Evolutionary conservation across 78 protist species (phyloP).

Genomic region (Chrysochromulina parva): DNA sequence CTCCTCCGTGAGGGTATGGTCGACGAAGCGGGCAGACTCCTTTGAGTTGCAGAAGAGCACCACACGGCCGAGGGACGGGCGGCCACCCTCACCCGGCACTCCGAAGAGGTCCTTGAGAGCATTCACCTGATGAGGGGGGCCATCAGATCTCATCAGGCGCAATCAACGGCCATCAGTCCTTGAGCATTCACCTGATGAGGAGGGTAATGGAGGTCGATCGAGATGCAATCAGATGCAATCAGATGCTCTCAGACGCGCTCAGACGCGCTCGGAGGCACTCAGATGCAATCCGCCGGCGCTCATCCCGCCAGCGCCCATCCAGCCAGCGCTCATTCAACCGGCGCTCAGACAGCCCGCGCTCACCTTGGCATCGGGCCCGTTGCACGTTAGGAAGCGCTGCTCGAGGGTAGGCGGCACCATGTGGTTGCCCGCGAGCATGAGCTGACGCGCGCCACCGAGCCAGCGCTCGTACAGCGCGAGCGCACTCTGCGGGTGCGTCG

Average conservation of each 20-base stretch:
- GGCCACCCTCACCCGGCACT: background rate
- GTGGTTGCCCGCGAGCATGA: background rate
- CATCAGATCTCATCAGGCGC: no score
- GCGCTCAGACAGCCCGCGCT: no score
- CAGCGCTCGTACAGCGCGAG: background rate
- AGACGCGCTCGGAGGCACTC: no score
- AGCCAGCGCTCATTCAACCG: no score
- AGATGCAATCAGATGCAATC: no score
- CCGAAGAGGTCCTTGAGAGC: background rate
- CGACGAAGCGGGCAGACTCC: background rate
- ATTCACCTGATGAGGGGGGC: no score
- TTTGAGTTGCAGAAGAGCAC: constrained; percentile 19
- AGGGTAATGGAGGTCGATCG: no score
- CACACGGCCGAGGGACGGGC: background rate
- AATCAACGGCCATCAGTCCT: no score
- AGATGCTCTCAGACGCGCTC: no score
- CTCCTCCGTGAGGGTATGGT: background rate
- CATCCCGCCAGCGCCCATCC: no score
- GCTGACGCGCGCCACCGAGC: background rate
- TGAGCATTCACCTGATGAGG: no score
- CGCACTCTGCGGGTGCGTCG: constrained; percentile 7
- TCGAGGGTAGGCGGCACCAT: background rate
- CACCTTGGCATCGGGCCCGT: constrained; percentile 2
- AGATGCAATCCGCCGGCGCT: no score
- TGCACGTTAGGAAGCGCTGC: background rate